These are phyloP conservation scores for Solanum chmielewskii DNA, from an alignment of 257 asterid genomes.

Conservation along the genomic window DNA sequence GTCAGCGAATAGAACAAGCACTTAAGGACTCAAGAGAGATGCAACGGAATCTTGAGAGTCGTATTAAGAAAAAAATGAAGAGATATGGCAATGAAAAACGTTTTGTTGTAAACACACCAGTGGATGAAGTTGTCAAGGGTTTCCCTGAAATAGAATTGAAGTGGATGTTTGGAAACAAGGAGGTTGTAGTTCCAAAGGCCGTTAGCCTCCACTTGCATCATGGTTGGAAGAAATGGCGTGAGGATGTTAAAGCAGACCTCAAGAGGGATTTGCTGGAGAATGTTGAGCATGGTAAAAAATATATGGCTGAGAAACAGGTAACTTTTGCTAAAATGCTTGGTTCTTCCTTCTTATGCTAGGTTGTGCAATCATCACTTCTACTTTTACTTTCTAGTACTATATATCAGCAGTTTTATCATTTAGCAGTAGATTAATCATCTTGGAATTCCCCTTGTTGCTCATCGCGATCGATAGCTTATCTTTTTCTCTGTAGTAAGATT, in stretches of 20 bases:
- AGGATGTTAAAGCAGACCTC: slow-evolving; percentile 51
- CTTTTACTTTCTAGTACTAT: not conserved
- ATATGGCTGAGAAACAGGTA: slow-evolving; percentile 91
- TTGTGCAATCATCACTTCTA: not conserved
- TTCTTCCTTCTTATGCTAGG: not conserved
- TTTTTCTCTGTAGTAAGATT: not conserved
- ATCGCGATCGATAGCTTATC: not conserved
- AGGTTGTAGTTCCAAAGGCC: slow-evolving; percentile 72
- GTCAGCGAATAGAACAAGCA: slow-evolving; percentile 52
- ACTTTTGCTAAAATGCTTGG: not conserved
- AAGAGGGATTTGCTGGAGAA: slow-evolving; percentile 60
- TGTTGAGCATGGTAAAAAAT: slow-evolving; percentile 70
- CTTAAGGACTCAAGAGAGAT: slow-evolving; percentile 56
- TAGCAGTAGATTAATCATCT: not conserved
- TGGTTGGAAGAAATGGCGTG: slow-evolving; percentile 97
- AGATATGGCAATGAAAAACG: slow-evolving; percentile 68
- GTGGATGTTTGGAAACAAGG: slow-evolving; percentile 90
- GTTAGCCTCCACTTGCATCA: slow-evolving; percentile 42
- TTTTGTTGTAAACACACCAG: slow-evolving; percentile 61
- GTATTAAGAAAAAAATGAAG: slow-evolving; percentile 56
- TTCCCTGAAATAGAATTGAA: slow-evolving; percentile 81
- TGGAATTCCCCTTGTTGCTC: not conserved
- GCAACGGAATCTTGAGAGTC: slow-evolving; percentile 67
- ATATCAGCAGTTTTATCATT: not conserved
- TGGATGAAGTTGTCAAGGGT: slow-evolving; percentile 76